Conservation (phyloP, 108 stramenopile genomes). For the Bacterosira constricta region DNA sequence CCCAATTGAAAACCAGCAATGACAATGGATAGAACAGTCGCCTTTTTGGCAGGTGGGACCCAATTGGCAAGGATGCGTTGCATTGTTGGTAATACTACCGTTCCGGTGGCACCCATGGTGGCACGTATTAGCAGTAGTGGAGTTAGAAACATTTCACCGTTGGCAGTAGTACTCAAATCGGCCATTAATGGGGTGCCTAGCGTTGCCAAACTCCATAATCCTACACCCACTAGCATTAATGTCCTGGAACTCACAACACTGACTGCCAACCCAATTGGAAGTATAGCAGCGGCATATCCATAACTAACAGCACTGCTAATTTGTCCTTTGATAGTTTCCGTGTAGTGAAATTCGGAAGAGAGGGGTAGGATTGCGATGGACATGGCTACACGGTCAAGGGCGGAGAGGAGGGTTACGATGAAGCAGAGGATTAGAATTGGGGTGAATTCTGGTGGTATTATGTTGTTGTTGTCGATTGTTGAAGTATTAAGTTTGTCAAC, state of each 20-base stretch:
- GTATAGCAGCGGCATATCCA: slow-evolving; percentile 83
- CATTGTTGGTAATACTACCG: slow-evolving; percentile 80
- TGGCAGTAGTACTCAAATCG: slow-evolving; percentile 20
- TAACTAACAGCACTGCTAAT: slow-evolving; percentile 78
- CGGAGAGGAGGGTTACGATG: slow-evolving; percentile 63
- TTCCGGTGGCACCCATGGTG: slow-evolving; percentile 81
- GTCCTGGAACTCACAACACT: slow-evolving; percentile 49
- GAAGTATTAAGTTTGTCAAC: too few relatives aligned
- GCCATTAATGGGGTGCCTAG: slow-evolving; percentile 67
- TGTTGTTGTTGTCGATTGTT: background rate
- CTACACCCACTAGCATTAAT: slow-evolving; percentile 66
- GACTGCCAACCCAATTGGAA: slow-evolving; percentile 77
- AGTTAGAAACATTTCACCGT: slow-evolving; percentile 28
- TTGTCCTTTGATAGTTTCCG: slow-evolving; percentile 85
- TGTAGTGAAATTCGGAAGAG: slow-evolving; percentile 67
- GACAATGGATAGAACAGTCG: slow-evolving; percentile 69
- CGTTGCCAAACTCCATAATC: slow-evolving; percentile 74
- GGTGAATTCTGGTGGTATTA: slow-evolving; percentile 12
- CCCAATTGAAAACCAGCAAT: slow-evolving; percentile 82
- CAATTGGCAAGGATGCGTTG: slow-evolving; percentile 78
- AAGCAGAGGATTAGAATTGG: slow-evolving; percentile 65
- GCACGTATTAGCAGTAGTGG: slow-evolving; percentile 68
- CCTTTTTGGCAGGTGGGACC: slow-evolving; percentile 75
- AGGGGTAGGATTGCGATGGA: slow-evolving; percentile 90
- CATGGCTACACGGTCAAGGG: slow-evolving; percentile 89